A percentile compares a stretch with the other conserved stretches of the same genome.
Conservation (phyloP, 805 yeast genomes). For the Cyberlindnera petersonii region DNA sequence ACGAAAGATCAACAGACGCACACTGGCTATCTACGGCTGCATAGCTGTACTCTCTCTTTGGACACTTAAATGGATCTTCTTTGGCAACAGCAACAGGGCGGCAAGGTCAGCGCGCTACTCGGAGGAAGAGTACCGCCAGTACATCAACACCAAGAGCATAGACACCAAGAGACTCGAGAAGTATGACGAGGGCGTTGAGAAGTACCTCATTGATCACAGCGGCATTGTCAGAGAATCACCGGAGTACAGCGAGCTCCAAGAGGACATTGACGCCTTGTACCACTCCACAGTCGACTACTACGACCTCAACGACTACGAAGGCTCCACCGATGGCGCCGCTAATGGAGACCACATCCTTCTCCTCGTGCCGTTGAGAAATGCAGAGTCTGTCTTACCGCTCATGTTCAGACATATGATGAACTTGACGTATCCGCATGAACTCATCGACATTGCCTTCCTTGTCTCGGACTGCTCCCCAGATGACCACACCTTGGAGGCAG, state of each 20-base stretch:
- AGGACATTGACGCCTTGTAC: constrained; percentile 36
- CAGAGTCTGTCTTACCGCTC: constrained; percentile 70
- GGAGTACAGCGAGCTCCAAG: constrained; percentile 20
- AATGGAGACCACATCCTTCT: constrained; percentile 63
- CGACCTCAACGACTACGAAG: constrained; percentile 57
- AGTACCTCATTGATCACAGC: constrained; percentile 33
- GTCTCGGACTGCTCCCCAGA: constrained; percentile 73
- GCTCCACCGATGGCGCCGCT: constrained; percentile 44
- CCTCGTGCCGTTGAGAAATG: constrained; percentile 75
- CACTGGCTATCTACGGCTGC: constrained; percentile 1
- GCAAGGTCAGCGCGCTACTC: constrained; percentile 2
- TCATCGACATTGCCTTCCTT: constrained; percentile 76
- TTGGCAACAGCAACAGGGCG: not conserved
- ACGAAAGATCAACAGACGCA: not conserved
- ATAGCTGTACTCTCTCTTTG: not conserved
- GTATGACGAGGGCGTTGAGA: constrained; percentile 37
- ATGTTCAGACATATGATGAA: constrained; percentile 86
- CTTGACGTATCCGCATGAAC: constrained; percentile 74
- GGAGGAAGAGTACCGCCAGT: constrained; percentile 15
- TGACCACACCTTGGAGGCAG: constrained; percentile 62
- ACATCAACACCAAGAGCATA: constrained; percentile 30
- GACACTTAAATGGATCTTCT: constrained; percentile 6
- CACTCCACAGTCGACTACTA: constrained; percentile 52
- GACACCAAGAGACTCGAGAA: constrained; percentile 31
- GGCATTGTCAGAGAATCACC: constrained; percentile 31